Conservation (phyloP, 352 stramenopile genomes). For the Blastocystis sp. region DNA sequence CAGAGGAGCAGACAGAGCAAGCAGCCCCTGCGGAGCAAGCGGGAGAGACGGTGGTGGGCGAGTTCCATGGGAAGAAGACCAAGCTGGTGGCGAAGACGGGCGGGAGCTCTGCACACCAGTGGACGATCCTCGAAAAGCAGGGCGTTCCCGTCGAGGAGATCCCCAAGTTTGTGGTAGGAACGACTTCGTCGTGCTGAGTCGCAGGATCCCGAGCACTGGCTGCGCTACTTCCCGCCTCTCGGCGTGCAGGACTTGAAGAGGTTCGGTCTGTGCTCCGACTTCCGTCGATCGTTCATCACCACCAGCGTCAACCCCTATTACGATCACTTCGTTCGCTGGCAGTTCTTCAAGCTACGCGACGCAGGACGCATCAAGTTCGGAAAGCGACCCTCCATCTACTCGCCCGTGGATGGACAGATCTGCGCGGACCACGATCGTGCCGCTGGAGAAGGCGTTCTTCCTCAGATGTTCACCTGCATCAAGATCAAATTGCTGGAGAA, state of each 20-base stretch:
- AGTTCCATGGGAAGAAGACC: conserved; percentile 88
- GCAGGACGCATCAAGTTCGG: conserved; percentile 80
- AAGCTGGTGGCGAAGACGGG: conserved; percentile 95
- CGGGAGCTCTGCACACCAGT: conserved; percentile 86
- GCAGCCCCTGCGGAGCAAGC: conserved; percentile 61
- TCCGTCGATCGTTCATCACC: conserved; percentile 97
- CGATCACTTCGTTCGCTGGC: conserved; percentile 97
- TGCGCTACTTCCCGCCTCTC: conserved; percentile 95
- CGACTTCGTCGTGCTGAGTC: neutral
- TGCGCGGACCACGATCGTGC: conserved; percentile 97
- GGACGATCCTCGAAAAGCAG: conserved; percentile 91
- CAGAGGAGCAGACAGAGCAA: conserved; percentile 67
- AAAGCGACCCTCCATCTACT: conserved; percentile 96
- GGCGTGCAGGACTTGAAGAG: conserved; percentile 88
- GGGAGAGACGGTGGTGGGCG: conserved; percentile 65
- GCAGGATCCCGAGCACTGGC: conserved; percentile 88
- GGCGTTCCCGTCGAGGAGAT: conserved; percentile 83
- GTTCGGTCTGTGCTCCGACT: conserved; percentile 93
- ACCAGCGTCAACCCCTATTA: conserved; percentile 98
- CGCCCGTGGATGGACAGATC: conserved; percentile 91
- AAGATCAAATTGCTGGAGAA: conserved; percentile 84
- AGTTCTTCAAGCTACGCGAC: conserved; percentile 92
- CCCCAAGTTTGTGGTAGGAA: conserved; percentile 78
- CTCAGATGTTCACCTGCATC: conserved; percentile 97
- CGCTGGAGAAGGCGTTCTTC: conserved; percentile 91